phyloP scores from a whole-genome alignment of 176 grass and related monocot genomes.

The Pontederia paniculata region DNA sequence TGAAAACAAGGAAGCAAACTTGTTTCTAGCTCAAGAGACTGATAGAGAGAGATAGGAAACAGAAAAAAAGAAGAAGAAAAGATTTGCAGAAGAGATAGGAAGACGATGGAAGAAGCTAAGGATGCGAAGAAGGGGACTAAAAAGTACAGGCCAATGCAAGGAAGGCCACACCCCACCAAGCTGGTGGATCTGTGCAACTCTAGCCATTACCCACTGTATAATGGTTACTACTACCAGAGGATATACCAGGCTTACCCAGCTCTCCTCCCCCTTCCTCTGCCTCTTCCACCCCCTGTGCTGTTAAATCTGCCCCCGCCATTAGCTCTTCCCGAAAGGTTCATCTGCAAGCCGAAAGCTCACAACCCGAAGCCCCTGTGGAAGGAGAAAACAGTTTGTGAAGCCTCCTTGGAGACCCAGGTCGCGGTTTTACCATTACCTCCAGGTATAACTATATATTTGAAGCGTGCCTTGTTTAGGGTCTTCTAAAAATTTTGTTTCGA shows the following conservation, averaged over 20 bases:
- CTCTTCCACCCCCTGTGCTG: conserved; percentile 52
- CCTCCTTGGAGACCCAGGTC: conserved; percentile 32
- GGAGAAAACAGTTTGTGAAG: conserved; percentile 32
- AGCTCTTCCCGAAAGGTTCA: conserved; percentile 27
- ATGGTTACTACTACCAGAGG: conserved; percentile 1
- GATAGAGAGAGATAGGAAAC: background rate
- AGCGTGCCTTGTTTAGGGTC: background rate
- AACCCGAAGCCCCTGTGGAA: conserved; percentile 30
- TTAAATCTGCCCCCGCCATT: conserved; percentile 34
- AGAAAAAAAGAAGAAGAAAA: conserved; percentile 1
- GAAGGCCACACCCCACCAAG: conserved; percentile 8
- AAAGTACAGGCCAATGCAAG: conserved; percentile 7
- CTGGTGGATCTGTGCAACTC: conserved; percentile 17
- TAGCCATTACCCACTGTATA: conserved; percentile 9
- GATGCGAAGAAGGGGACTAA: conserved; percentile 17
- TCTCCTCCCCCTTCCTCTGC: conserved; percentile 42
- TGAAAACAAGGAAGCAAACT: conserved; percentile 4
- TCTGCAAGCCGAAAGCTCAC: conserved; percentile 32
- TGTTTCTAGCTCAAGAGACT: background rate
- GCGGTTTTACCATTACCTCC: conserved; percentile 38
- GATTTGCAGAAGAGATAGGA: background rate
- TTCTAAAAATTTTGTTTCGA: too few species aligned
- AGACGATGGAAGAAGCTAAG: conserved; percentile 16
- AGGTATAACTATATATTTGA: conserved; percentile 23
- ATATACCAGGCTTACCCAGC: conserved; percentile 60